These are phyloP conservation scores for Citrus cavaleriei DNA, from an alignment of 345 rosid species.

Conservation along the genomic window DNA sequence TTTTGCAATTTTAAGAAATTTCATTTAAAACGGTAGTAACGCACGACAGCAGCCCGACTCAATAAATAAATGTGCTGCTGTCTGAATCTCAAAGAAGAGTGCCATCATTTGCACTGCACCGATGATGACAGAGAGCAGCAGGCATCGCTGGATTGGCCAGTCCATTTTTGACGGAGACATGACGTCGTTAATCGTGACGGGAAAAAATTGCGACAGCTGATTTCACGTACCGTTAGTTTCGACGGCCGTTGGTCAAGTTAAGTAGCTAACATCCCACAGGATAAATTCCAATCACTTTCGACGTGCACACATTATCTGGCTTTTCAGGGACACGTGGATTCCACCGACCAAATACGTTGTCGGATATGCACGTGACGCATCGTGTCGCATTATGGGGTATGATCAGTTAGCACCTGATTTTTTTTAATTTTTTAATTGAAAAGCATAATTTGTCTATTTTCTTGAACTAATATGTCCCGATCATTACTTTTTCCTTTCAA, in stretches of 20 bases:
- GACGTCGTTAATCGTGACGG: not conserved
- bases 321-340: not conserved
- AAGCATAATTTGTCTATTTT: not conserved
- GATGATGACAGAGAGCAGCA: not conserved
- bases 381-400: too few species aligned
- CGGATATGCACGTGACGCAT: not conserved
- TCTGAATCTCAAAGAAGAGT: not conserved
- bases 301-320: not conserved
- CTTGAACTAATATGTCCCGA: not conserved
- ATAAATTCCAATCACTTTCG: not conserved
- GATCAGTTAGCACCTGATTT: not conserved
- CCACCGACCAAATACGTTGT: not conserved
- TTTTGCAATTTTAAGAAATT: too few species aligned
- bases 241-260: not conserved
- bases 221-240: not conserved
- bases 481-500: not conserved
- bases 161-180: not conserved
- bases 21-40: not conserved
- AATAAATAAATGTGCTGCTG: not conserved
- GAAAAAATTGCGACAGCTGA: not conserved
- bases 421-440: too few species aligned
- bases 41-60: too few species aligned
- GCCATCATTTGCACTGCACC: not conserved
- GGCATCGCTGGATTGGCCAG: not conserved
- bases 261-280: not conserved